phyloP scores from a whole-genome alignment of 2,329 filamentous ascomycete genomes.

The Colletotrichum incanum region DNA sequence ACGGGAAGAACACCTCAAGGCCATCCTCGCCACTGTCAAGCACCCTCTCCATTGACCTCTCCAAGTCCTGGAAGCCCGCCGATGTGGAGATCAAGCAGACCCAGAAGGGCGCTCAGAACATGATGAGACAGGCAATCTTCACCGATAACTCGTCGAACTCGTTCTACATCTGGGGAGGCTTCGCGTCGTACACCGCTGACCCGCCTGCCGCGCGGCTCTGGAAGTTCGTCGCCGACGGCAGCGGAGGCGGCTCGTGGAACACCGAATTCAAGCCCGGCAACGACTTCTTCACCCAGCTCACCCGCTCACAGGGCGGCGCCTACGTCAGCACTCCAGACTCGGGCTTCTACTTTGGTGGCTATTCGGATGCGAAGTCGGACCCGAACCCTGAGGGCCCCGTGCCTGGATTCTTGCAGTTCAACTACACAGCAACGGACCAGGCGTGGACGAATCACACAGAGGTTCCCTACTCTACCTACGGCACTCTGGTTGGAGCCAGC shows the following conservation, averaged over 20 bases:
- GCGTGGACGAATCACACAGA: constrained; percentile 37
- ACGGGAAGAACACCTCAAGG: constrained; percentile 21
- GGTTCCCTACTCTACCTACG: constrained; percentile 33
- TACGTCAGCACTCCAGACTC: constrained; percentile 38
- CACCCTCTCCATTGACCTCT: constrained; percentile 43
- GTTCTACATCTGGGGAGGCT: constrained; percentile 45
- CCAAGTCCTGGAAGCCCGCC: constrained; percentile 39
- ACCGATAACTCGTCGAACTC: constrained; percentile 17
- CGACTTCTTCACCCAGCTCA: constrained; percentile 26
- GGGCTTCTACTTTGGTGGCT: constrained; percentile 43
- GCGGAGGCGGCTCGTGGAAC: constrained; percentile 41
- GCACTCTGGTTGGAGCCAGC: constrained; percentile 27
- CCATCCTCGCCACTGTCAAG: constrained; percentile 7
- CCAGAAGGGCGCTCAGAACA: constrained; percentile 36
- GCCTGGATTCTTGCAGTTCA: constrained; percentile 35
- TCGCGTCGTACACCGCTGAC: constrained; percentile 11
- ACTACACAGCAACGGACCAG: constrained; percentile 33
- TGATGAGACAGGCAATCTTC: constrained; percentile 38
- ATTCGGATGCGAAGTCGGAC: constrained; percentile 19
- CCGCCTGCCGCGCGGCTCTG: constrained; percentile 33
- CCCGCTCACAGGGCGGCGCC: constrained; percentile 29
- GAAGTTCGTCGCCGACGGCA: constrained; percentile 38
- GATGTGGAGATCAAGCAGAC: constrained; percentile 30
- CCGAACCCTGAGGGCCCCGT: constrained; percentile 26
- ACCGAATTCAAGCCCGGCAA: constrained; percentile 34